Evolutionary conservation across 257 asterid genomes (phyloP).

Genomic region (Jaltomata sinuosa): DNA sequence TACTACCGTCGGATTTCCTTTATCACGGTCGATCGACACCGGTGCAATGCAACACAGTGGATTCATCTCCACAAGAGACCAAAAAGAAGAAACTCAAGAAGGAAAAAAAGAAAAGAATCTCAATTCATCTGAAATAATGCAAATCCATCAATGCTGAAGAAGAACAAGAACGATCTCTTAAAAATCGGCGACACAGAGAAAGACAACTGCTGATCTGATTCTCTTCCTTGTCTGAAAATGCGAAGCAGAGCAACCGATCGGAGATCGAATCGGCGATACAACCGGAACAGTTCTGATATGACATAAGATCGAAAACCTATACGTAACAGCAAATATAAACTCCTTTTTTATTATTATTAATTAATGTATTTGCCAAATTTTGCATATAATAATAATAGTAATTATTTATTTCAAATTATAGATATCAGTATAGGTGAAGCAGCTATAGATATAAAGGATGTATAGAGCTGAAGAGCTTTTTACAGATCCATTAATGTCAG

Average conservation of each 20-base stretch:
- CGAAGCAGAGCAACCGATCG: slow-evolving; percentile 37
- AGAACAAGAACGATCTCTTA: slow-evolving; percentile 4
- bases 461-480: slow-evolving; percentile 7
- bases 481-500: slow-evolving; percentile 46
- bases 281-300: slow-evolving; percentile 22
- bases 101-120: background rate
- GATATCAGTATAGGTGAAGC: slow-evolving; percentile 13
- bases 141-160: slow-evolving; percentile 8
- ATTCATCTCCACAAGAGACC: slow-evolving; percentile 69
- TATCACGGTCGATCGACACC: slow-evolving; percentile 84
- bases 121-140: background rate
- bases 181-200: background rate
- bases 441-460: background rate
- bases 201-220: slow-evolving; percentile 1
- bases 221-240: background rate
- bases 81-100: too few relatives aligned
- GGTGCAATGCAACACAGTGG: slow-evolving; percentile 99
- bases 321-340: background rate
- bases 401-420: background rate
- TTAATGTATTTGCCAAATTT: background rate
- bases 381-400: background rate
- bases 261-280: slow-evolving; percentile 46
- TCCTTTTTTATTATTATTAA: background rate
- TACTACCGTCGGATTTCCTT: slow-evolving; percentile 40
- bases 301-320: slow-evolving; percentile 32